These are phyloP conservation scores for Magnaporthiopsis incrustans DNA, from an alignment of 2,329 filamentous ascomycete genomes.

Conservation along the genomic window DNA sequence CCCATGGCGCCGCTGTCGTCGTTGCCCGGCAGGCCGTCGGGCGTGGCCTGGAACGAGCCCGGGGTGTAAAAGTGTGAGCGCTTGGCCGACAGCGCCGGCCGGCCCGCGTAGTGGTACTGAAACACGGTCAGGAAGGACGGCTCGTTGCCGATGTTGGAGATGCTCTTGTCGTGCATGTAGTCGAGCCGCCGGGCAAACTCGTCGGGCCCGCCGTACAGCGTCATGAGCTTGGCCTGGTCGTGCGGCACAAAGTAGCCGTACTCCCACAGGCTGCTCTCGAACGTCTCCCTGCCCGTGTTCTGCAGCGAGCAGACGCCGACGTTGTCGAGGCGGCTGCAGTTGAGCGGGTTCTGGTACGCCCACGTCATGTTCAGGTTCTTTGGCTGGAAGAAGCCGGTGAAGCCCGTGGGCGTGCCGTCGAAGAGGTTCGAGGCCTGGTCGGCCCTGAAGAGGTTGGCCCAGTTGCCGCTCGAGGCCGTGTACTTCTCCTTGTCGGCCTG, in stretches of 20 bases:
- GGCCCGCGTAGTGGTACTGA: conserved; percentile 62
- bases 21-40: conserved; percentile 58
- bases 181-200: conserved; percentile 51
- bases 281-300: conserved; percentile 57
- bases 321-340: conserved; percentile 47
- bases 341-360: conserved; percentile 60
- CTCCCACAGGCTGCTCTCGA: conserved; percentile 65
- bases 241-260: conserved; percentile 60
- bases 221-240: conserved; percentile 44
- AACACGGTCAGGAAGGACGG: conserved; percentile 55
- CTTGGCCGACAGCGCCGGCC: conserved; percentile 45
- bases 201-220: conserved; percentile 50
- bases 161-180: conserved; percentile 55
- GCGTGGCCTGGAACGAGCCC: conserved; percentile 49
- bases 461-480: conserved; percentile 50
- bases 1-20: conserved; percentile 67
- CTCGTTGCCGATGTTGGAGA: conserved; percentile 60
- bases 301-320: conserved; percentile 52
- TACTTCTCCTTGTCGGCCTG: conserved; percentile 52
- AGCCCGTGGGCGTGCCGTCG: conserved; percentile 53
- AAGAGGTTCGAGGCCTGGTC: conserved; percentile 46
- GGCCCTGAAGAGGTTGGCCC: conserved; percentile 57
- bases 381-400: conserved; percentile 63
- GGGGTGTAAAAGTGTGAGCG: conserved; percentile 60
- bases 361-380: conserved; percentile 60